Conservation (phyloP, 805 yeast species). For the Barnettozyma wickerhamii region DNA sequence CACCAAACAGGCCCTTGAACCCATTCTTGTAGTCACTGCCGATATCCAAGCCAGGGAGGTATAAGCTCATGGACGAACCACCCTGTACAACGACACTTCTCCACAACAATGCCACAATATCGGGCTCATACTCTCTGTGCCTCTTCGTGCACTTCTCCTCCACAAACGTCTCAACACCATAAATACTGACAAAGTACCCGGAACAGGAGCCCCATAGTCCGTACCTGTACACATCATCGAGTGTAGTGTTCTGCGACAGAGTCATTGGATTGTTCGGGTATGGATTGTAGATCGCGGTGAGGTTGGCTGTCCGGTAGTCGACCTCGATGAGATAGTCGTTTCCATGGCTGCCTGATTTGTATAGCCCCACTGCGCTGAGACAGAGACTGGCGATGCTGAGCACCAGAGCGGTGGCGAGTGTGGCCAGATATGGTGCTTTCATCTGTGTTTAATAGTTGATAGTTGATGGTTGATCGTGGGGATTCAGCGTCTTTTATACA, state of each 20-base stretch:
- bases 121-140: not conserved
- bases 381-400: too few relatives aligned
- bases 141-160: not conserved
- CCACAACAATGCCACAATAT: not conserved
- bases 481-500: too few relatives aligned
- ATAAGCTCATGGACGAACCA: not conserved
- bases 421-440: too few relatives aligned
- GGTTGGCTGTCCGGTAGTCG: not conserved
- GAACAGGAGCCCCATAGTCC: constrained; percentile 6
- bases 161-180: not conserved
- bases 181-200: not conserved
- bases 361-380: too few relatives aligned
- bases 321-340: not conserved
- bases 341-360: too few relatives aligned
- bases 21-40: not conserved
- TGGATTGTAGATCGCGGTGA: not conserved
- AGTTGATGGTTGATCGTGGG: too few relatives aligned
- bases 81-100: not conserved
- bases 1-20: constrained; percentile 4
- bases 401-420: too few relatives aligned
- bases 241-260: not conserved
- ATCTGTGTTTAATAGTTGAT: too few relatives aligned
- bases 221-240: constrained; percentile 1
- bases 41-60: too few relatives aligned
- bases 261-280: not conserved